Percentiles rank a stretch among this genome's conserved stretches.
Conservation (phyloP, 345 rosid genomes). For the Camelina laxa region DNA sequence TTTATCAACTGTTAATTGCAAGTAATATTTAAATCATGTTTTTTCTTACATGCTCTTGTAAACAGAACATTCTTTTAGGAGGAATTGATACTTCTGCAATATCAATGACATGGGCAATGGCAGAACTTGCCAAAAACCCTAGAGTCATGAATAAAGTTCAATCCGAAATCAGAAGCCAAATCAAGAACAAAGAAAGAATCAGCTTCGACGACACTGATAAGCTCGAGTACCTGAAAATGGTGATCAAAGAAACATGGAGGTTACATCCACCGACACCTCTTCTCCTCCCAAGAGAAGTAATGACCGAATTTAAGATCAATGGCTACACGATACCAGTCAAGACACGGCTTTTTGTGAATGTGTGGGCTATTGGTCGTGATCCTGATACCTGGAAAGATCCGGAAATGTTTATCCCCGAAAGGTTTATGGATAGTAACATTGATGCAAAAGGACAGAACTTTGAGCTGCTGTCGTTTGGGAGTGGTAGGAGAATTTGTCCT, state of each 20-base stretch:
- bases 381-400: conserved; percentile 42
- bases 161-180: conserved; percentile 43
- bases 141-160: conserved; percentile 48
- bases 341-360: conserved; percentile 48
- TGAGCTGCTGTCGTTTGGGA: conserved; percentile 33
- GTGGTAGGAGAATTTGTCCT: conserved; percentile 36
- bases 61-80: conserved; percentile 42
- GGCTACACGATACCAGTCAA: conserved; percentile 45
- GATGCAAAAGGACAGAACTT: conserved; percentile 46
- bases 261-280: conserved; percentile 58
- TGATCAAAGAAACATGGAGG: conserved; percentile 56
- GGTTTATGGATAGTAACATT: conserved; percentile 30
- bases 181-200: conserved; percentile 41
- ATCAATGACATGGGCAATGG: conserved; percentile 49
- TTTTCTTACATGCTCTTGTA: neutral
- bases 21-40: too few relatives aligned
- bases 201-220: conserved; percentile 29
- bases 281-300: conserved; percentile 53
- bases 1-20: too few relatives aligned
- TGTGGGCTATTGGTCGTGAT: conserved; percentile 63
- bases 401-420: conserved; percentile 27
- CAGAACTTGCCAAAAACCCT: conserved; percentile 50
- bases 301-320: conserved; percentile 44
- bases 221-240: conserved; percentile 50
- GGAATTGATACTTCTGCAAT: conserved; percentile 32